phyloP scores from a whole-genome alignment of 2,329 filamentous ascomycete genomes.

The Aspergillus tubingensis region DNA sequence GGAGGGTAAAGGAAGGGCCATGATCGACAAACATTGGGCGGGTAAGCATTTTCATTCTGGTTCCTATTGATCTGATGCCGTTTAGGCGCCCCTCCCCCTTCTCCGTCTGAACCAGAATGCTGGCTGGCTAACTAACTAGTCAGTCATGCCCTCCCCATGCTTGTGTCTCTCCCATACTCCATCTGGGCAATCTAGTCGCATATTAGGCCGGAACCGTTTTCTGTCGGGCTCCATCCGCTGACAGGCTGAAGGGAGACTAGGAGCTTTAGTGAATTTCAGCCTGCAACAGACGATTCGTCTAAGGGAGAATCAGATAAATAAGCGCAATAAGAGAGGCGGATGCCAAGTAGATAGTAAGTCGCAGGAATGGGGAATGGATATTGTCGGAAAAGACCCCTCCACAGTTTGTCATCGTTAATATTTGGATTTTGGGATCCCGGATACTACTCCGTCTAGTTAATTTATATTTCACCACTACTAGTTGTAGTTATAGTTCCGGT shows the following conservation, averaged over 20 bases:
- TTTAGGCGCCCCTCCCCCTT: not conserved
- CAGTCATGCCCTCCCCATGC: not conserved
- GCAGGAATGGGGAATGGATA: too few relatives aligned
- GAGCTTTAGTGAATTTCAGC: conserved; percentile 4
- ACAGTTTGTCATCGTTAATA: not conserved
- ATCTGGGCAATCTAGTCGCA: conserved; percentile 7
- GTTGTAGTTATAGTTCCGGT: too few relatives aligned
- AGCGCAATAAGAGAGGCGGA: not conserved
- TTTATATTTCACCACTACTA: too few relatives aligned
- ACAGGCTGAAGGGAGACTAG: conserved; percentile 12
- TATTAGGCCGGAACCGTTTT: conserved; percentile 24
- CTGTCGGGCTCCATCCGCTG: conserved; percentile 25
- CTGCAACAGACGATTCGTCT: not conserved
- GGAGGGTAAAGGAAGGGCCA: not conserved
- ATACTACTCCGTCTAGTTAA: too few relatives aligned
- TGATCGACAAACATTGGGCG: not conserved
- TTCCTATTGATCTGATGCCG: not conserved
- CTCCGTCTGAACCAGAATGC: conserved; percentile 2
- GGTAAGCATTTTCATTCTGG: not conserved
- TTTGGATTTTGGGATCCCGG: not conserved
- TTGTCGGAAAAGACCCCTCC: not conserved
- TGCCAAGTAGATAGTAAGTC: not conserved
- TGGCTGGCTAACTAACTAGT: not conserved
- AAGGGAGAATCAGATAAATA: not conserved
- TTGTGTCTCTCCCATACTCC: not conserved